These are phyloP conservation scores for Pseudogymnoascus sp. DNA, from an alignment of 2,329 filamentous ascomycete genomes.

Conservation along the genomic window DNA sequence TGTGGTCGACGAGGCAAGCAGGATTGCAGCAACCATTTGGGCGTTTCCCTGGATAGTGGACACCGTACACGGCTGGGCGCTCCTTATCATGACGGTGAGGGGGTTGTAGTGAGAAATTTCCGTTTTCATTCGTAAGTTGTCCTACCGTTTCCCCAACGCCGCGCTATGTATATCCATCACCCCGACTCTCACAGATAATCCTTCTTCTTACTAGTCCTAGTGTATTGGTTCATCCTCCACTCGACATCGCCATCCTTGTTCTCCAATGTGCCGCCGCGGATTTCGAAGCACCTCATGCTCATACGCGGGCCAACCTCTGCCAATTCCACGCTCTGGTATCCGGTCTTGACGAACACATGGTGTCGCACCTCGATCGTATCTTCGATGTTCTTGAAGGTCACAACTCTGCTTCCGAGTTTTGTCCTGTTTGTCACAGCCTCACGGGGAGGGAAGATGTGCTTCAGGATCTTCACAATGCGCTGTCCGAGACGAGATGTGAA, in stretches of 20 bases:
- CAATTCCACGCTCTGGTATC: conserved; percentile 80
- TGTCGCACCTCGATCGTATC: conserved; percentile 90
- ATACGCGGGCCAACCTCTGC: conserved; percentile 87
- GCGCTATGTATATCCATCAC: conserved; percentile 24
- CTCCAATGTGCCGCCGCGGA: conserved; percentile 81
- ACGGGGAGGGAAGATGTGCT: conserved; percentile 87
- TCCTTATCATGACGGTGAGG: conserved; percentile 9
- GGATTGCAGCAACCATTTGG: conserved; percentile 13
- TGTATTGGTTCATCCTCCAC: conserved; percentile 95
- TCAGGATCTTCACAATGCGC: conserved; percentile 79
- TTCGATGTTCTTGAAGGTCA: conserved; percentile 91
- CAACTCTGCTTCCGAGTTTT: conserved; percentile 79
- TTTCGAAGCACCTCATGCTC: conserved; percentile 96
- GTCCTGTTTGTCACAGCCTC: conserved; percentile 61
- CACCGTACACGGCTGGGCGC: conserved; percentile 11
- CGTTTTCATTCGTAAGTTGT: conserved; percentile 12
- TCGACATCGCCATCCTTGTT: conserved; percentile 94
- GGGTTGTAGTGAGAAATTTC: conserved; percentile 8
- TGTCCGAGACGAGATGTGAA: conserved; percentile 75
- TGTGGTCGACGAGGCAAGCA: conserved; percentile 12
- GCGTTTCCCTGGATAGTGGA: conserved; percentile 13
- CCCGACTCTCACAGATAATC: conserved; percentile 63
- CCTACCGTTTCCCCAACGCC: conserved; percentile 22
- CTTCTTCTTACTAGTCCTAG: conserved; percentile 88
- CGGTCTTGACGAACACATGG: conserved; percentile 88